phyloP scores from a whole-genome alignment of 176 grass and related monocot species.

The Cocos nucifera region DNA sequence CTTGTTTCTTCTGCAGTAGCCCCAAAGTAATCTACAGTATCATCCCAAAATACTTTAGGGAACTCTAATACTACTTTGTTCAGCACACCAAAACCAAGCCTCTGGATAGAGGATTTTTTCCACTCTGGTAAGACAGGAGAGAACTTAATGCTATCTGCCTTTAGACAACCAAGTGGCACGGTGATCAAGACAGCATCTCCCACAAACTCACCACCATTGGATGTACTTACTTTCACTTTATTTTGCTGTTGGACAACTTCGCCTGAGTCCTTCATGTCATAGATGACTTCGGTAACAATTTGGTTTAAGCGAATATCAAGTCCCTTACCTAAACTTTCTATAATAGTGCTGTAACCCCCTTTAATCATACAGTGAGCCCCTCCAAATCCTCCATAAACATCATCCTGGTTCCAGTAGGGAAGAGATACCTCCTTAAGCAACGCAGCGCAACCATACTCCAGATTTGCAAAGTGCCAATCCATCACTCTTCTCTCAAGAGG shows the following conservation, averaged over 20 bases:
- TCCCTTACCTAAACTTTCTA: slow-evolving; percentile 67
- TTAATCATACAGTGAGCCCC: slow-evolving; percentile 99
- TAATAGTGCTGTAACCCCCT: slow-evolving; percentile 79
- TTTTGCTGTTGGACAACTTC: slow-evolving; percentile 21
- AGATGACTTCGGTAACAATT: slow-evolving; percentile 60
- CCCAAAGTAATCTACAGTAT: slow-evolving; percentile 94
- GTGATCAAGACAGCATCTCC: slow-evolving; percentile 90
- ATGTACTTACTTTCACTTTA: slow-evolving; percentile 64
- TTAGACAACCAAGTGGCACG: slow-evolving; percentile 93
- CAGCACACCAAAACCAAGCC: slow-evolving; percentile 85
- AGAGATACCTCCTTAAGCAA: slow-evolving; percentile 86
- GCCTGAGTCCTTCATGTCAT: slow-evolving; percentile 30
- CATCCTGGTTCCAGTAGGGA: slow-evolving; percentile 99
- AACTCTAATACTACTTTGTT: slow-evolving; percentile 98
- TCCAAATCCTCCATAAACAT: slow-evolving; percentile 94
- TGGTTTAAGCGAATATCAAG: slow-evolving; percentile 79
- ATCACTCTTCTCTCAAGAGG: slow-evolving; percentile 90
- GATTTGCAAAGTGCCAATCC: slow-evolving; percentile 99
- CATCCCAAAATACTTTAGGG: slow-evolving; percentile 90
- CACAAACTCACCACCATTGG: slow-evolving; percentile 62
- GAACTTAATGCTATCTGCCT: slow-evolving; percentile 78
- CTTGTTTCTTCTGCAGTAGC: slow-evolving; percentile 85
- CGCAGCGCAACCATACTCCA: slow-evolving; percentile 97
- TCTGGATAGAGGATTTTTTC: slow-evolving; percentile 74
- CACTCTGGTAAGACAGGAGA: slow-evolving; percentile 84